Conservation (phyloP, 805 yeast genomes). For the Saturnispora diversa region DNA sequence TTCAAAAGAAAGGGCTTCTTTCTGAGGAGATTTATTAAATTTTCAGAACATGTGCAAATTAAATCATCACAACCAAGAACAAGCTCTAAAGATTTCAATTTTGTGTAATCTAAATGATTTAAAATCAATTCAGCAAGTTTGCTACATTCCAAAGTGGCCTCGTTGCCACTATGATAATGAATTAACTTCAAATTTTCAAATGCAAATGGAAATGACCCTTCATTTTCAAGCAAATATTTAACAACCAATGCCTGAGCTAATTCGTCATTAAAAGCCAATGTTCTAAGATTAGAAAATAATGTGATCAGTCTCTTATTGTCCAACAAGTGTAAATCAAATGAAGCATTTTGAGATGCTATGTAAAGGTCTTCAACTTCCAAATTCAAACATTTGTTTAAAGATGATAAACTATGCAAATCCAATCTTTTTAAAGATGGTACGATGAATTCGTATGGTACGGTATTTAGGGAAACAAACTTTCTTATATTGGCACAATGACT, state of each 20-base stretch:
- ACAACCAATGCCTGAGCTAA: conserved; percentile 30
- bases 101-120: conserved; percentile 23
- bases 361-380: background rate
- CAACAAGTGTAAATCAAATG: background rate
- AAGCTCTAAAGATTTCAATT: conserved; percentile 39
- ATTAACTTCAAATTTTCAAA: conserved; percentile 33
- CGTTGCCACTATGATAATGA: conserved; percentile 39
- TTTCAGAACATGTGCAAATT: conserved; percentile 38
- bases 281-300: conserved; percentile 28
- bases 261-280: conserved; percentile 22
- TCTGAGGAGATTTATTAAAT: conserved; percentile 28
- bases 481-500: conserved; percentile 14
- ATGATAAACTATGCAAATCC: conserved; percentile 11
- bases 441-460: background rate
- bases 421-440: conserved; percentile 9
- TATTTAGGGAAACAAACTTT: conserved; percentile 4
- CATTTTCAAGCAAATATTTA: conserved; percentile 14
- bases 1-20: conserved; percentile 26
- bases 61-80: conserved; percentile 45
- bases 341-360: background rate
- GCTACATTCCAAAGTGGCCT: conserved; percentile 31
- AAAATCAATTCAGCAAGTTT: conserved; percentile 28
- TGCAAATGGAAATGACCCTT: conserved; percentile 14
- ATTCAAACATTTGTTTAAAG: conserved; percentile 4
- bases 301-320: conserved; percentile 18